Evolutionary conservation across 225 moss, liverwort and hornwort species (phyloP).

Genomic region (Polytrichum commune): DNA sequence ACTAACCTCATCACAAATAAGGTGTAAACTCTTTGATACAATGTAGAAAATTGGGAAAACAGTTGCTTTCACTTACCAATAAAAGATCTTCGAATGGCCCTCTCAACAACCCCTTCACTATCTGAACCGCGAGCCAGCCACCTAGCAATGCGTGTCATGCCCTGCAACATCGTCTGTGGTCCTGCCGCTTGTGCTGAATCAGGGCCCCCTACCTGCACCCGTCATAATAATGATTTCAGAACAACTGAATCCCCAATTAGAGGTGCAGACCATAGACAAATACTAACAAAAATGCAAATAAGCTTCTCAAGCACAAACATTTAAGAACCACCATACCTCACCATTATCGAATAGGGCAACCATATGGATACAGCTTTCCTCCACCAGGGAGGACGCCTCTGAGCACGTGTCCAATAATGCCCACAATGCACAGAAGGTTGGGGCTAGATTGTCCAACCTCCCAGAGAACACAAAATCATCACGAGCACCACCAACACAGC

Average conservation of each 20-base stretch:
- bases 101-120: slow-evolving; percentile 79
- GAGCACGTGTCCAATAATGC: slow-evolving; percentile 69
- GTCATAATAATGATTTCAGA: neutral
- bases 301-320: too few species aligned
- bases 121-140: slow-evolving; percentile 66
- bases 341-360: slow-evolving; percentile 82
- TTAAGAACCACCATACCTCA: slow-evolving; percentile 42
- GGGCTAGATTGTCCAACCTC: slow-evolving; percentile 75
- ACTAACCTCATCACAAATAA: too few species aligned
- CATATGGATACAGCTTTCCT: slow-evolving; percentile 72
- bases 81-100: slow-evolving; percentile 77
- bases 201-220: slow-evolving; percentile 53
- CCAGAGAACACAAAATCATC: slow-evolving; percentile 84
- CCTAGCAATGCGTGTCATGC: slow-evolving; percentile 70
- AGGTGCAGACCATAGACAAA: too few species aligned
- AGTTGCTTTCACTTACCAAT: slow-evolving; percentile 34
- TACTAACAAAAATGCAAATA: too few species aligned
- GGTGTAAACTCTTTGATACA: too few species aligned
- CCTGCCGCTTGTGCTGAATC: slow-evolving; percentile 77
- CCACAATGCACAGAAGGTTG: slow-evolving; percentile 80
- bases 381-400: slow-evolving; percentile 48
- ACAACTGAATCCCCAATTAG: too few species aligned
- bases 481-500: slow-evolving; percentile 74
- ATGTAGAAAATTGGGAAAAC: too few species aligned
- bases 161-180: slow-evolving; percentile 73